phyloP scores from a whole-genome alignment of 306 rosid species.

The Trifolium repens region DNA sequence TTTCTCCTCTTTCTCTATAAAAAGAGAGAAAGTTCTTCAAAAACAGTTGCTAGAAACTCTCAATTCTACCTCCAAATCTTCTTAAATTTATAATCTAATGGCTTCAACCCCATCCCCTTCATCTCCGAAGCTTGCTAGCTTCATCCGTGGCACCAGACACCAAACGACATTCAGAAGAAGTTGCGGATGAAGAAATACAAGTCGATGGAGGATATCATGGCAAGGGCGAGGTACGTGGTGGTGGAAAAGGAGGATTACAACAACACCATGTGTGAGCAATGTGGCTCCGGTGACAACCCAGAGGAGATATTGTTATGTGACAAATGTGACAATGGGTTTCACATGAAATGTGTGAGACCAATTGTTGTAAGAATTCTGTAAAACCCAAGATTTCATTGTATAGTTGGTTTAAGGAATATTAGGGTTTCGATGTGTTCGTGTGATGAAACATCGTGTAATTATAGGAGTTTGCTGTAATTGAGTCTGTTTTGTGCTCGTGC shows the following conservation, averaged over 20 bases:
- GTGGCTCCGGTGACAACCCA: slow-evolving; percentile 68
- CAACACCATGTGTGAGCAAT: slow-evolving; percentile 60
- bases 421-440: too few relatives aligned
- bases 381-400: too few relatives aligned
- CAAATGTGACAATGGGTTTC: slow-evolving; percentile 80
- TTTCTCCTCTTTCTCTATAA: background rate
- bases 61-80: slow-evolving; percentile 39
- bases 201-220: slow-evolving; percentile 59
- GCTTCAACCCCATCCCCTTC: slow-evolving; percentile 56
- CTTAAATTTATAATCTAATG: slow-evolving; percentile 46
- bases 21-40: background rate
- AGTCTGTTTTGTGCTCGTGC: too few relatives aligned
- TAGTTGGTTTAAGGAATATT: too few relatives aligned
- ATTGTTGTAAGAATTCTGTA: slow-evolving; percentile 72
- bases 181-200: slow-evolving; percentile 50
- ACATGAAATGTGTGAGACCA: slow-evolving; percentile 83
- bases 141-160: slow-evolving; percentile 64
- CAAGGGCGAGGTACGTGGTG: slow-evolving; percentile 55
- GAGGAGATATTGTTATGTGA: slow-evolving; percentile 83
- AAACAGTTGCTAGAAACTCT: slow-evolving; percentile 24
- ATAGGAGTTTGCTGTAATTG: too few relatives aligned
- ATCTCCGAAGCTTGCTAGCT: slow-evolving; percentile 54
- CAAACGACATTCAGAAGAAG: slow-evolving; percentile 32
- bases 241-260: slow-evolving; percentile 55
- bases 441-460: too few relatives aligned